Evolutionary conservation across 768 basidiomycete genomes (phyloP).

Genomic region (Lanmaoa rubissima): DNA sequence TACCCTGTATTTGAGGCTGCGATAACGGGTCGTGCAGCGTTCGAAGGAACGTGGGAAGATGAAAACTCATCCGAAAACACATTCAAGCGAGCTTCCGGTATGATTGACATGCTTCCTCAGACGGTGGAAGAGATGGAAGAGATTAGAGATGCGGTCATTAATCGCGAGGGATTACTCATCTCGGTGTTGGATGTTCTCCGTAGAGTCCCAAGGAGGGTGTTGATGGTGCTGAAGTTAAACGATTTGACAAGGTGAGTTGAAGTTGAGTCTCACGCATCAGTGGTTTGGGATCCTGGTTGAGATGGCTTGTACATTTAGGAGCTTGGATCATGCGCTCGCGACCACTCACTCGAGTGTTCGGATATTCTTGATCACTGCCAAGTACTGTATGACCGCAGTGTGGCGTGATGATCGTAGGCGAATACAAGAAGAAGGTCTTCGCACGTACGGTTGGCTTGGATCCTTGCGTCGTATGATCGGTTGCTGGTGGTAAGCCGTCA

Average conservation of each 20-base stretch:
- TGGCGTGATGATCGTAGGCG: conserved; percentile 67
- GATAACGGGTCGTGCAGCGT: conserved; percentile 77
- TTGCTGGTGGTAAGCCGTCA: conserved; percentile 67
- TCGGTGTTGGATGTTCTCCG: conserved; percentile 88
- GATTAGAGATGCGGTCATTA: conserved; percentile 79
- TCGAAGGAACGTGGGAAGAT: conserved; percentile 60
- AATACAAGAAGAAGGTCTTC: conserved; percentile 51
- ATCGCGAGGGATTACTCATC: conserved; percentile 76
- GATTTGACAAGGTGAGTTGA: conserved; percentile 68
- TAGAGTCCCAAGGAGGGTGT: conserved; percentile 76
- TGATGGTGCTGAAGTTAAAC: conserved; percentile 85
- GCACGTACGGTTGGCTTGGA: conserved; percentile 40
- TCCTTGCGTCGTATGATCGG: conserved; percentile 57
- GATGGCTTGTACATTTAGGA: conserved; percentile 40
- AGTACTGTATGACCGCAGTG: conserved; percentile 79
- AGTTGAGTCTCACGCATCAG: not conserved
- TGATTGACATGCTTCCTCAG: conserved; percentile 74
- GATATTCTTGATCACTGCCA: conserved; percentile 88
- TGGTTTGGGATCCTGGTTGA: not conserved
- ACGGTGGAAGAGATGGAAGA: conserved; percentile 76
- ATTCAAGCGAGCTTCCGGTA: conserved; percentile 65
- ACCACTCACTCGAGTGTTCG: conserved; percentile 88
- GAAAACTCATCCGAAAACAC: conserved; percentile 31
- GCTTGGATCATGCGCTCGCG: conserved; percentile 77
- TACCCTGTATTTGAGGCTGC: conserved; percentile 96